Base-by-base conservation (phyloP, 768 basidiomycete species). In the Lyophyllum decastes region DNA sequence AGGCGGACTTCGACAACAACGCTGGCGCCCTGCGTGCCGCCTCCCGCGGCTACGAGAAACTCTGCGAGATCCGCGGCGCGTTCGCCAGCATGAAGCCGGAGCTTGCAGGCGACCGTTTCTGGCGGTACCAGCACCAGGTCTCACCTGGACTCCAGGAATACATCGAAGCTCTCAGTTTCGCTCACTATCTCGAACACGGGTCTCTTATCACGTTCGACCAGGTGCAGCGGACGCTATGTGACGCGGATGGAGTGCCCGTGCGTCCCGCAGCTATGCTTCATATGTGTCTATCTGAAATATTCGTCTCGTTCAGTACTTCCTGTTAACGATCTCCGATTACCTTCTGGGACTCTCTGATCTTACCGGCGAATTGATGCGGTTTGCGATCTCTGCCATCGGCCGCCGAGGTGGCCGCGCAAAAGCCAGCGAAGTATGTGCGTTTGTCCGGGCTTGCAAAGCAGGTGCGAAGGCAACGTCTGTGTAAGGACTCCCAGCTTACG, bases 341-440 rank as follows among this genome's bases (percentile, higher is more conserved):
- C 77, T 98, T 14, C 83, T 98, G 2, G 97, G 97, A 5, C 74
- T 98, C 26, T 92, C 93, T 7, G 97, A 99, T 72, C 80, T 99
- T 21, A 97, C 94, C 0, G 97, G 97, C 44, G 97, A 99, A 73
- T 83, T 98, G 24, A 98, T 98, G 97, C 84, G 96, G 33, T 90
- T 89, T 61, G 94, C 94, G 11, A 96, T 98, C 58, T 91, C 93
- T 46, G 84, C 90, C 46, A 84, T 94, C 41, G 76, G 85, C 2
- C 82, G 80, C 16, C 82, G 82, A 46, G 88, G 88, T 2, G 89
- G 88, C 3, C 82, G 84, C 11, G 72, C 76, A 56, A 84, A 81
- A 64, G 89, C 90, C 0, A 75, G 72, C 19, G 76, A 86, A 59
- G 81, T 91, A 6, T 88, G 89, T 65, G 73, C 73, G 16, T 90